These are phyloP conservation scores for Halophytophthora polymorphica DNA, from an alignment of 352 stramenopile genomes.

Conservation along the genomic window DNA sequence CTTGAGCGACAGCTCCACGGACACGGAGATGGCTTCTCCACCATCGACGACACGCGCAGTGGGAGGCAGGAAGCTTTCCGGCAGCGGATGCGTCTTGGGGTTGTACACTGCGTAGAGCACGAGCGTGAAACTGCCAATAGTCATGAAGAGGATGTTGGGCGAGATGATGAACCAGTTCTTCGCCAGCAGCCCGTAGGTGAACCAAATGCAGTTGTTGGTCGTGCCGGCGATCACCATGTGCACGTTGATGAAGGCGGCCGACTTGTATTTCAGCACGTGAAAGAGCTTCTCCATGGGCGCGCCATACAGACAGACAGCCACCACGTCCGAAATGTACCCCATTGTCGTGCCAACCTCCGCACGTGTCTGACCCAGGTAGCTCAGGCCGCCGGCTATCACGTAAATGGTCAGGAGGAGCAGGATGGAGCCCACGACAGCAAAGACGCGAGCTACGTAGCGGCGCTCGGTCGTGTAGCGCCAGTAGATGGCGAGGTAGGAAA, in stretches of 20 bases:
- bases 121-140: conserved; percentile 25
- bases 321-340: conserved; percentile 27
- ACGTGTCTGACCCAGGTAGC: conserved; percentile 27
- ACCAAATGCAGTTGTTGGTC: conserved; percentile 44
- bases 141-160: conserved; percentile 30
- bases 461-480: conserved; percentile 27
- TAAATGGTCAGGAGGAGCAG: conserved; percentile 36
- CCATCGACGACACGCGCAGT: not conserved
- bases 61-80: not conserved
- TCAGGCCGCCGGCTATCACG: conserved; percentile 28
- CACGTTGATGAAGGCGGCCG: conserved; percentile 49
- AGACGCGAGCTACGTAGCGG: conserved; percentile 22
- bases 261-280: conserved; percentile 39
- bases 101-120: conserved; percentile 29
- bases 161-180: conserved; percentile 35
- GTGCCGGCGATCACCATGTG: conserved; percentile 43
- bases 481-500: conserved; percentile 39
- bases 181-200: conserved; percentile 28
- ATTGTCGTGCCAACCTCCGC: conserved; percentile 23
- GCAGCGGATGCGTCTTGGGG: conserved; percentile 23
- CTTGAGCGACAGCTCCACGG: conserved; percentile 18
- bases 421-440: conserved; percentile 14
- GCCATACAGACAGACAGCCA: conserved; percentile 41
- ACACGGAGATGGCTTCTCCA: conserved; percentile 3
- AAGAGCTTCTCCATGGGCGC: conserved; percentile 38